These are phyloP conservation scores for Colletotrichum orbiculare DNA, from an alignment of 2,329 filamentous ascomycete genomes.

Conservation along the genomic window DNA sequence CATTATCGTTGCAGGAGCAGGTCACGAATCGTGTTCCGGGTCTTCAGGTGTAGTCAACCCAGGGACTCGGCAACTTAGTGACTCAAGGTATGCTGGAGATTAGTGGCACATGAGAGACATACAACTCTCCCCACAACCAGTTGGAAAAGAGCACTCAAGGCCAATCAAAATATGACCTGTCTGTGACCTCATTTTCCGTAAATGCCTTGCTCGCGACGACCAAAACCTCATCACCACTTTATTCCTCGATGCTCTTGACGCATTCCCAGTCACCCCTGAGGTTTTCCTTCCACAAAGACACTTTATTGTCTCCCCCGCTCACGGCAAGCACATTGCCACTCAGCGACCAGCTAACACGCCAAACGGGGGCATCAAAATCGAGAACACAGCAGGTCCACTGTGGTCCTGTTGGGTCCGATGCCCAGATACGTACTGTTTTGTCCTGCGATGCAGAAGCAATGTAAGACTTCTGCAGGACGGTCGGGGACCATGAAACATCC, in stretches of 20 bases:
- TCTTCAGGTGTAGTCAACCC: too few relatives aligned
- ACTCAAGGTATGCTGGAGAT: too few relatives aligned
- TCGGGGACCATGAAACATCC: constrained; percentile 97
- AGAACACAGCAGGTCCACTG: constrained; percentile 90
- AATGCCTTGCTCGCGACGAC: constrained; percentile 48
- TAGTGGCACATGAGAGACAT: too few relatives aligned
- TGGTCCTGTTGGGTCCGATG: constrained; percentile 73
- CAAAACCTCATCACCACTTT: constrained; percentile 39
- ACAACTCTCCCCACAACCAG: not conserved
- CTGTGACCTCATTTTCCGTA: constrained; percentile 41
- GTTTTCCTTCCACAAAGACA: constrained; percentile 98
- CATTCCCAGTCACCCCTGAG: constrained; percentile 96
- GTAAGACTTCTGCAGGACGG: constrained; percentile 93
- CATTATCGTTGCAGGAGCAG: too few relatives aligned
- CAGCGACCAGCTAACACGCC: constrained; percentile 97
- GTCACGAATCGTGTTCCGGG: too few relatives aligned
- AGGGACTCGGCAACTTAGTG: too few relatives aligned
- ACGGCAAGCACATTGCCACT: constrained; percentile 97
- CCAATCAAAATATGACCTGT: constrained; percentile 1
- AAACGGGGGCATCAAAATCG: constrained; percentile 88
- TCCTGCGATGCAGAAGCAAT: constrained; percentile 96
- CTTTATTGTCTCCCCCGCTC: constrained; percentile 94
- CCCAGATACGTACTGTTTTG: constrained; percentile 98
- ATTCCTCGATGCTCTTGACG: constrained; percentile 96
- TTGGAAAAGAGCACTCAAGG: constrained; percentile 1